Percentiles rank a stretch among this genome's conserved stretches.
Conservation (phyloP, 2,329 filamentous ascomycete genomes). For the Pseudogymnoascus sp. region DNA sequence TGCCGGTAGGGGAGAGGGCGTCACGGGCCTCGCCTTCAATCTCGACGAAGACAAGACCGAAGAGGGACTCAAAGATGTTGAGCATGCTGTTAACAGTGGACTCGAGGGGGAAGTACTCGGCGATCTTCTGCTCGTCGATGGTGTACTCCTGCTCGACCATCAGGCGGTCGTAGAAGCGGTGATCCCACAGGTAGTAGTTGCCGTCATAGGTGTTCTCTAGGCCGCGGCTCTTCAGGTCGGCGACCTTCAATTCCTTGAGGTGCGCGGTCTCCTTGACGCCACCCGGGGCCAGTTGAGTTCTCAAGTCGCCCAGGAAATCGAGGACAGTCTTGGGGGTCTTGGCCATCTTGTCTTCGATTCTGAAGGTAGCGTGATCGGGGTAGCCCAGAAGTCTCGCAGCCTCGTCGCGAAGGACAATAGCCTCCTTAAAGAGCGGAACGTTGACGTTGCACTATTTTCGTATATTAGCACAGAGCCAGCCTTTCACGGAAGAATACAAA, state of each 20-base stretch:
- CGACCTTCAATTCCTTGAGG: slow-evolving; percentile 66
- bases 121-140: slow-evolving; percentile 71
- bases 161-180: slow-evolving; percentile 70
- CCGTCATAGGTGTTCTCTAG: slow-evolving; percentile 48
- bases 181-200: slow-evolving; percentile 77
- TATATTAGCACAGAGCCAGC: not conserved
- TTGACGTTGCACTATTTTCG: slow-evolving; percentile 54
- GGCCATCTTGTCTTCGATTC: slow-evolving; percentile 79
- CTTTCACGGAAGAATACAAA: slow-evolving; percentile 22
- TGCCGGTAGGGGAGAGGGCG: slow-evolving; percentile 25
- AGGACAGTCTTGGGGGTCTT: slow-evolving; percentile 66
- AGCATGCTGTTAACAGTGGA: slow-evolving; percentile 71
- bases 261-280: slow-evolving; percentile 62
- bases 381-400: slow-evolving; percentile 70
- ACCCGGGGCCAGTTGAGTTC: slow-evolving; percentile 57
- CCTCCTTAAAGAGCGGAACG: slow-evolving; percentile 64
- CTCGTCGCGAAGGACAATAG: slow-evolving; percentile 68
- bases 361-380: slow-evolving; percentile 65
- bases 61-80: slow-evolving; percentile 73
- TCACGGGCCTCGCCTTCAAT: slow-evolving; percentile 56
- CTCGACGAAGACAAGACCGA: slow-evolving; percentile 72
- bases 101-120: slow-evolving; percentile 75
- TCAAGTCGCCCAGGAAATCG: slow-evolving; percentile 64
- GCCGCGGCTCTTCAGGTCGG: slow-evolving; percentile 53
- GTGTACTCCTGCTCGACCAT: slow-evolving; percentile 75